Conservation (phyloP, 805 yeast species). For the Ogataea trehalophila region DNA sequence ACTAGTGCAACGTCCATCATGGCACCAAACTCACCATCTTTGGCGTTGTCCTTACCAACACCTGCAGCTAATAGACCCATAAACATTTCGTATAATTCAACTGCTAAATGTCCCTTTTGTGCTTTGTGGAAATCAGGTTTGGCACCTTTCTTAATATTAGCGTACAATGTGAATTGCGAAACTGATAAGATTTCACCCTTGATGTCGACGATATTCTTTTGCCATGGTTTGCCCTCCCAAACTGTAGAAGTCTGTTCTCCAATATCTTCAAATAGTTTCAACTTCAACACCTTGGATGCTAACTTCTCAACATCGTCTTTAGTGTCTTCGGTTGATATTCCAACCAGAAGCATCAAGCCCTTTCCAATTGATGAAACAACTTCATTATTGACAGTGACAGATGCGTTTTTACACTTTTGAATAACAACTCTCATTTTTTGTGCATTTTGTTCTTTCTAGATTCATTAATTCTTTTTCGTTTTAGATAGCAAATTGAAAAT, state of each 20-base stretch:
- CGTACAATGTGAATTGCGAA: slow-evolving; percentile 89
- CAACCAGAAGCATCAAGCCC: slow-evolving; percentile 80
- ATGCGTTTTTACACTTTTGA: slow-evolving; percentile 83
- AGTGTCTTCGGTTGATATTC: slow-evolving; percentile 76
- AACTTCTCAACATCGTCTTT: slow-evolving; percentile 64
- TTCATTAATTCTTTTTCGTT: no score
- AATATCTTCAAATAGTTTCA: slow-evolving; percentile 69
- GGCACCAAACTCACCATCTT: slow-evolving; percentile 91
- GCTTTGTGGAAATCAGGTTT: slow-evolving; percentile 95
- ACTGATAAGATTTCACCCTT: slow-evolving; percentile 76
- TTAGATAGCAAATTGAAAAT: neutral
- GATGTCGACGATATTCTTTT: slow-evolving; percentile 56
- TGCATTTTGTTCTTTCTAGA: neutral
- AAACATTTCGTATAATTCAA: slow-evolving; percentile 48
- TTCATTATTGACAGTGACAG: slow-evolving; percentile 74
- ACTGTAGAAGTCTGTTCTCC: slow-evolving; percentile 38
- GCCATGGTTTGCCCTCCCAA: slow-evolving; percentile 73
- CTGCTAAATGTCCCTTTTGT: slow-evolving; percentile 66
- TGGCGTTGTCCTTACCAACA: slow-evolving; percentile 61
- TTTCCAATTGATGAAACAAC: slow-evolving; percentile 69
- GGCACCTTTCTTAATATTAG: slow-evolving; percentile 80
- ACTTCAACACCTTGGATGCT: slow-evolving; percentile 57
- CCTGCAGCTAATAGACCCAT: slow-evolving; percentile 41
- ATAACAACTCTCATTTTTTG: slow-evolving; percentile 76
- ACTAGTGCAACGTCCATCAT: slow-evolving; percentile 92